phyloP scores from a whole-genome alignment of 225 moss, liverwort and hornwort species.

The Bryum argenteum region DNA sequence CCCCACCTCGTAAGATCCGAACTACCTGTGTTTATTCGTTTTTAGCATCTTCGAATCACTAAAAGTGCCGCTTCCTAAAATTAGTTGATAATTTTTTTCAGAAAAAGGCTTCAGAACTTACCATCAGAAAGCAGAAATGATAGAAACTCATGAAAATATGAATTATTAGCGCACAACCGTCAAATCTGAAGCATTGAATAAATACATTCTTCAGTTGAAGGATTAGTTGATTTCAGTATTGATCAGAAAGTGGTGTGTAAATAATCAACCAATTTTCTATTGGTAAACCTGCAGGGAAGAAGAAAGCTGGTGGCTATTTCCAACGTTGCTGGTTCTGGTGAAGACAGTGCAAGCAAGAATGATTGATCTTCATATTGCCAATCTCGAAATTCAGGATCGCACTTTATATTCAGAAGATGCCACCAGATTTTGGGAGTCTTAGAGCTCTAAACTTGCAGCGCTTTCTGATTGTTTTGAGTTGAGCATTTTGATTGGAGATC shows the following conservation, averaged over 20 bases:
- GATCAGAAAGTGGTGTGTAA: neutral
- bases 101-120: neutral
- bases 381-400: constrained; percentile 95
- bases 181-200: constrained; percentile 1
- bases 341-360: constrained; percentile 88
- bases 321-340: constrained; percentile 70
- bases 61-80: neutral
- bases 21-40: neutral
- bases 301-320: constrained; percentile 94
- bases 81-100: neutral
- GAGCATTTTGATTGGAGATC: constrained; percentile 22
- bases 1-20: constrained; percentile 70
- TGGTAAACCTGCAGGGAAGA: constrained; percentile 66
- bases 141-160: neutral
- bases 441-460: constrained; percentile 30
- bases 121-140: neutral
- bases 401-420: constrained; percentile 84
- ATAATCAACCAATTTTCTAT: constrained; percentile 9
- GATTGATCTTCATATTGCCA: constrained; percentile 92
- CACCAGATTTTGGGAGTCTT: constrained; percentile 90
- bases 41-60: neutral
- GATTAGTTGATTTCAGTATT: neutral
- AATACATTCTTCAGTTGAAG: constrained; percentile 6
- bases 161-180: neutral
- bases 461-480: constrained; percentile 18